Conservation (phyloP, 164 flowering plant species). For the Cinnamomum chago region DNA sequence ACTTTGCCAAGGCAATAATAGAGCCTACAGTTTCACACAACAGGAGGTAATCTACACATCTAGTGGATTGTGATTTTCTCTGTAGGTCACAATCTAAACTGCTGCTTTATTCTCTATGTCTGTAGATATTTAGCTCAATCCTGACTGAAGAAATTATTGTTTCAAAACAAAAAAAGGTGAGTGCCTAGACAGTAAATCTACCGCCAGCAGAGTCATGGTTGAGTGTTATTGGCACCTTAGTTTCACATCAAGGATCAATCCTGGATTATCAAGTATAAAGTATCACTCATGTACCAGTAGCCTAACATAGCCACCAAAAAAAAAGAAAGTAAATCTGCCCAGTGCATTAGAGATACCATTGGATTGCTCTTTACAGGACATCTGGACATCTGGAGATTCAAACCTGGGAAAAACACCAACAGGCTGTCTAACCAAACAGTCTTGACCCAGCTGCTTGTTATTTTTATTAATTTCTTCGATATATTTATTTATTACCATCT, state of each 20-base stretch:
- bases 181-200: no score
- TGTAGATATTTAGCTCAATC: constrained; percentile 3
- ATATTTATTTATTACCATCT: neutral
- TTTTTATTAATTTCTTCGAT: neutral
- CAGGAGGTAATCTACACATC: constrained; percentile 70
- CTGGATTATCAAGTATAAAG: no score
- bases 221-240: no score
- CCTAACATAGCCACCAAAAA: constrained; percentile 20
- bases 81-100: constrained; percentile 2
- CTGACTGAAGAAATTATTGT: constrained; percentile 24
- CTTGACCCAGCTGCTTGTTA: constrained; percentile 73
- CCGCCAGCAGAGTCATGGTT: no score
- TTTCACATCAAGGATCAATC: no score
- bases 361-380: constrained; percentile 58
- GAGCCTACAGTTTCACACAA: constrained; percentile 75
- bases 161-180: constrained; percentile 24
- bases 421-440: constrained; percentile 63
- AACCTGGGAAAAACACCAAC: constrained; percentile 58
- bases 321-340: constrained; percentile 53
- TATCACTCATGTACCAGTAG: constrained; percentile 53
- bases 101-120: neutral
- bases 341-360: constrained; percentile 76
- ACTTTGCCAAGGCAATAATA: constrained; percentile 48
- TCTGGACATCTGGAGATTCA: constrained; percentile 49
- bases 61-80: constrained; percentile 5